phyloP scores from a whole-genome alignment of 495 filamentous ascomycete species.

The Thozetella sp. region DNA sequence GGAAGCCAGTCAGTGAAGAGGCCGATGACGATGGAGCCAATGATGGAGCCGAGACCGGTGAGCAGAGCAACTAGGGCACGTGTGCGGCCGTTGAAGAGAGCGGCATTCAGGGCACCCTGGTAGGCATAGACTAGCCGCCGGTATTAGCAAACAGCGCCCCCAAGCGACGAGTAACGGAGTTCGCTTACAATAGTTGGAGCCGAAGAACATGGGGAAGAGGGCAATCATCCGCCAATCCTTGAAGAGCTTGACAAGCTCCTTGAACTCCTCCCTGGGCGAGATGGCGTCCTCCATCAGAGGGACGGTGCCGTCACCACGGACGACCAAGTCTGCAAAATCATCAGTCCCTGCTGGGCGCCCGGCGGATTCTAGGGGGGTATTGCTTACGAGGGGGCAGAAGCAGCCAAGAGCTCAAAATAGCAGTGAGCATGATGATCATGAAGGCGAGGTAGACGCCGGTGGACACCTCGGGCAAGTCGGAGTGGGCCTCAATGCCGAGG shows the following conservation, averaged over 20 bases:
- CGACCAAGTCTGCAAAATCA: conserved; percentile 62
- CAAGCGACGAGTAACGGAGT: neutral
- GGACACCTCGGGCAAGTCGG: conserved; percentile 49
- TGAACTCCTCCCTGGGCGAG: conserved; percentile 63
- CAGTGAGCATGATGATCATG: conserved; percentile 69
- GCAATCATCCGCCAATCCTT: conserved; percentile 68
- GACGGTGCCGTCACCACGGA: conserved; percentile 65
- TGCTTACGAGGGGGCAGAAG: conserved; percentile 36
- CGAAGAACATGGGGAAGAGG: conserved; percentile 72
- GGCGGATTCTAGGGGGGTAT: neutral
- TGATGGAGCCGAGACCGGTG: conserved; percentile 77
- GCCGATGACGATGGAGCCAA: conserved; percentile 70
- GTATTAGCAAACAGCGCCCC: neutral
- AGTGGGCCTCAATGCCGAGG: conserved; percentile 66
- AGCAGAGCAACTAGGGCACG: conserved; percentile 70
- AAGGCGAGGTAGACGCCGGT: conserved; percentile 80
- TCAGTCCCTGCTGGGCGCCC: neutral
- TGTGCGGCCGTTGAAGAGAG: conserved; percentile 71
- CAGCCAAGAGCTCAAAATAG: conserved; percentile 62
- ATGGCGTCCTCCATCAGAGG: conserved; percentile 71
- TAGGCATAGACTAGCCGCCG: conserved; percentile 49
- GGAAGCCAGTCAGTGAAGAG: conserved; percentile 60
- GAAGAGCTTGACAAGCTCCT: conserved; percentile 61
- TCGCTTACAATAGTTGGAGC: conserved; percentile 57
- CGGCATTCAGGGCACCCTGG: conserved; percentile 47